Conservation (phyloP, 2,329 filamentous ascomycete species). For the Rugonectria rugulosa region DNA sequence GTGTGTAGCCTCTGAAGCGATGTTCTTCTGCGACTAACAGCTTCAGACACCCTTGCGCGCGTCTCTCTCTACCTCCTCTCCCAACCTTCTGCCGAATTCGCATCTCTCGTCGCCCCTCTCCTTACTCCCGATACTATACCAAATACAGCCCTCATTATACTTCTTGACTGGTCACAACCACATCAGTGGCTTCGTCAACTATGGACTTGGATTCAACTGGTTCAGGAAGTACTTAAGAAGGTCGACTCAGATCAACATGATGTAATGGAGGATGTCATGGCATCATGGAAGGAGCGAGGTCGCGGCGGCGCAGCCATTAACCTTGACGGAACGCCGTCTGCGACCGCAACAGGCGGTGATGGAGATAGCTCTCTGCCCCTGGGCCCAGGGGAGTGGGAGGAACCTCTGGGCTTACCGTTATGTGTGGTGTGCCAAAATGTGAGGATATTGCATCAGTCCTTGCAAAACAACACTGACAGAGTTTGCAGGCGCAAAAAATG, state of each 20-base stretch:
- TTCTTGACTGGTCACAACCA: slow-evolving; percentile 95
- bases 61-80: slow-evolving; percentile 89
- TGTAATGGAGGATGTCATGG: slow-evolving; percentile 87
- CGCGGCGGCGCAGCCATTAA: slow-evolving; percentile 69
- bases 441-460: slow-evolving; percentile 41
- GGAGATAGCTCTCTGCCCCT: slow-evolving; percentile 76
- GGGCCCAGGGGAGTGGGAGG: slow-evolving; percentile 92
- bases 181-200: slow-evolving; percentile 92
- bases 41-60: slow-evolving; percentile 86
- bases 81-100: slow-evolving; percentile 83
- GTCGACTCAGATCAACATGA: slow-evolving; percentile 80
- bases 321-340: slow-evolving; percentile 66
- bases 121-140: slow-evolving; percentile 84
- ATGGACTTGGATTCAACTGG: slow-evolving; percentile 85
- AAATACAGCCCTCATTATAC: slow-evolving; percentile 85
- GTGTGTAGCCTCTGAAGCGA: slow-evolving; percentile 52
- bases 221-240: slow-evolving; percentile 78
- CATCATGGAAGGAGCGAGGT: slow-evolving; percentile 78
- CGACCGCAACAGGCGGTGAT: slow-evolving; percentile 62
- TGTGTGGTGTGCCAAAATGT: slow-evolving; percentile 98
- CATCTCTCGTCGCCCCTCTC: slow-evolving; percentile 82
- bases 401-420: slow-evolving; percentile 83
- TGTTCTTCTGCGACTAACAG: slow-evolving; percentile 29
- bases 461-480: slow-evolving; percentile 39
- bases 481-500: slow-evolving; percentile 79